phyloP scores from a whole-genome alignment of 1,139 yeast genomes.

The Debaryomyces sp. region DNA sequence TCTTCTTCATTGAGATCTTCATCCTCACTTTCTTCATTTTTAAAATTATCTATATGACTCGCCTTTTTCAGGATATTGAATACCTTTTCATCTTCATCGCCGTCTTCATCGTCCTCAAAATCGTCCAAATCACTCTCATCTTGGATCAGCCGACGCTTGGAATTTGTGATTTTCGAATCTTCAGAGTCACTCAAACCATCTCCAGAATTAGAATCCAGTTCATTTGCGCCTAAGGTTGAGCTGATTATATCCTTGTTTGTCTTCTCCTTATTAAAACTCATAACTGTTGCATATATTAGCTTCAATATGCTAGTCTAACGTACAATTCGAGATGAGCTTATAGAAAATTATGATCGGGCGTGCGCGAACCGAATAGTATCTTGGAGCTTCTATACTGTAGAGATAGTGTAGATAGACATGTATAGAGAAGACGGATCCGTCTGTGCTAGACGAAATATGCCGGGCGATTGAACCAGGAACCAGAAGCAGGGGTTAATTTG shows the following conservation, averaged over 20 bases:
- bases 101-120: constrained; percentile 12
- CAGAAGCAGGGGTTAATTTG: too few species aligned
- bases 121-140: constrained; percentile 13
- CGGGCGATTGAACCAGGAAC: background rate
- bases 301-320: background rate
- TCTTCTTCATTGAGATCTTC: constrained; percentile 14
- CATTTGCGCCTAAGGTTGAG: background rate
- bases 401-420: background rate
- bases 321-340: constrained; percentile 2
- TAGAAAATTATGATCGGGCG: background rate
- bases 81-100: constrained; percentile 10
- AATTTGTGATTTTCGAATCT: constrained; percentile 4
- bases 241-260: background rate
- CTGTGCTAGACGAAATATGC: background rate
- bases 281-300: background rate
- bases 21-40: constrained; percentile 14
- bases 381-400: background rate
- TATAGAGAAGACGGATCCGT: background rate
- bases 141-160: constrained; percentile 12
- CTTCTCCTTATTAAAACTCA: background rate
- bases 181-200: background rate
- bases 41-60: constrained; percentile 11
- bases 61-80: constrained; percentile 13
- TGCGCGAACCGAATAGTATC: background rate
- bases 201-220: background rate